phyloP scores from a whole-genome alignment of 768 basidiomycete species.

The Agaricus bisporus region DNA sequence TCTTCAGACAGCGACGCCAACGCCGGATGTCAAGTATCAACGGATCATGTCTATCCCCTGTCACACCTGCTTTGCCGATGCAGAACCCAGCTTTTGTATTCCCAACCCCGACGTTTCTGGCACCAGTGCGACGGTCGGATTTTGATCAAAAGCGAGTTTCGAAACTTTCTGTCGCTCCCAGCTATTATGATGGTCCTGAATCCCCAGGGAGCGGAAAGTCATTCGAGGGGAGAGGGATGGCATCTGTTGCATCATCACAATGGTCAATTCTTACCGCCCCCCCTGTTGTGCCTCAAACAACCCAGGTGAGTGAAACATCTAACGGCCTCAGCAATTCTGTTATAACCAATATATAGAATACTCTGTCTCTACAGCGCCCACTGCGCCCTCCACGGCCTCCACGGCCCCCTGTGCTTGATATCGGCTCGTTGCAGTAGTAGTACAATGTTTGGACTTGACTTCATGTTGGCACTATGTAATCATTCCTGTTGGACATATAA shows the following conservation, averaged over 20 bases:
- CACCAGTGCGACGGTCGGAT: conserved; percentile 6
- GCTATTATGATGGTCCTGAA: conserved; percentile 29
- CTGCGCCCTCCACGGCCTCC: not conserved
- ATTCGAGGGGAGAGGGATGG: conserved; percentile 15
- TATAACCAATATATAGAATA: not conserved
- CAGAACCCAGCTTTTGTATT: conserved; percentile 24
- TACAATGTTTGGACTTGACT: not conserved
- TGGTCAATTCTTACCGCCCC: conserved; percentile 22
- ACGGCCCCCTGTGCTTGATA: conserved; percentile 1
- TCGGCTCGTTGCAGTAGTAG: not conserved
- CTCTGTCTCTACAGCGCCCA: not conserved
- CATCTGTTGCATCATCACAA: conserved; percentile 19
- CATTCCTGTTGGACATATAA: too few species aligned
- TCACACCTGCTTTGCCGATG: conserved; percentile 28
- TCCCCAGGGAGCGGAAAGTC: conserved; percentile 16
- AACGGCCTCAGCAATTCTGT: too few species aligned
- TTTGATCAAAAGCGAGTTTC: conserved; percentile 12
- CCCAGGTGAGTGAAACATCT: conserved; percentile 1
- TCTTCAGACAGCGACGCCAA: conserved; percentile 20
- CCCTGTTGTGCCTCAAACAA: conserved; percentile 9
- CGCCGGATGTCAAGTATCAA: conserved; percentile 17
- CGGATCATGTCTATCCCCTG: conserved; percentile 19
- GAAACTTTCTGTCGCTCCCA: conserved; percentile 30
- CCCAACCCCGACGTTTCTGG: conserved; percentile 14
- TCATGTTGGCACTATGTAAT: not conserved